phyloP scores from a whole-genome alignment of 2,329 filamentous ascomycete genomes.

The Emergomyces orientalis region DNA sequence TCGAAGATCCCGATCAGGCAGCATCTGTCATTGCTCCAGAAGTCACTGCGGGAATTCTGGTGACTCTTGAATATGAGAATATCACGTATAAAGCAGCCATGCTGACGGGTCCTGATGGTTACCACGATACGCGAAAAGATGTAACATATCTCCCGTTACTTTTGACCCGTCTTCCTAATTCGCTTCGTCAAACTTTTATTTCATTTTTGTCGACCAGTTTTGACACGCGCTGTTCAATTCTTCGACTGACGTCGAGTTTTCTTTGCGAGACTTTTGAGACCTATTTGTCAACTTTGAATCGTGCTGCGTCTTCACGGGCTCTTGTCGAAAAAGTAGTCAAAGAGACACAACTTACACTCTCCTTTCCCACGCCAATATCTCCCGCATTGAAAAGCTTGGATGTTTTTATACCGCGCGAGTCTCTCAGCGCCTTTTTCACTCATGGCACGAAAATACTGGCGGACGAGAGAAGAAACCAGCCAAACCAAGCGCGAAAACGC shows the following conservation, averaged over 20 bases:
- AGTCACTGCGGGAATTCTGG: slow-evolving; percentile 37
- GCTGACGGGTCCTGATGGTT: slow-evolving; percentile 27
- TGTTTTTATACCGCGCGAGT: slow-evolving; percentile 26
- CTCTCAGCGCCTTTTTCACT: slow-evolving; percentile 20
- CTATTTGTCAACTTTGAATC: slow-evolving; percentile 21
- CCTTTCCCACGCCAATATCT: slow-evolving; percentile 29
- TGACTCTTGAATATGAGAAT: slow-evolving; percentile 39
- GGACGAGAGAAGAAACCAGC: slow-evolving; percentile 18
- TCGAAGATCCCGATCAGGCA: slow-evolving; percentile 20
- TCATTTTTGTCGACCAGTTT: slow-evolving; percentile 43
- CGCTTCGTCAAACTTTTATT: slow-evolving; percentile 41
- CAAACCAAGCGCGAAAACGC: slow-evolving; percentile 3
- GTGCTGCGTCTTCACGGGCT: slow-evolving; percentile 6
- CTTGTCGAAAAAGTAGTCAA: slow-evolving; percentile 27
- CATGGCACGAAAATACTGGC: slow-evolving; percentile 12
- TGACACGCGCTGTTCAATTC: slow-evolving; percentile 40
- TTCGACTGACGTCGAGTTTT: slow-evolving; percentile 38
- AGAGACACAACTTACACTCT: slow-evolving; percentile 33
- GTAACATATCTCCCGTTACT: slow-evolving; percentile 44
- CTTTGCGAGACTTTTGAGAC: slow-evolving; percentile 38
- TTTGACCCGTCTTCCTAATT: slow-evolving; percentile 43
- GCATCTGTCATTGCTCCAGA: slow-evolving; percentile 18
- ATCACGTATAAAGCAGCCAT: slow-evolving; percentile 42
- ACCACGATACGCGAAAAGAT: slow-evolving; percentile 15
- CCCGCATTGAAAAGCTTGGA: slow-evolving; percentile 29